These are phyloP conservation scores for Chaetomiaceae sp. DNA, from an alignment of 2,329 filamentous ascomycete species.

Conservation along the genomic window DNA sequence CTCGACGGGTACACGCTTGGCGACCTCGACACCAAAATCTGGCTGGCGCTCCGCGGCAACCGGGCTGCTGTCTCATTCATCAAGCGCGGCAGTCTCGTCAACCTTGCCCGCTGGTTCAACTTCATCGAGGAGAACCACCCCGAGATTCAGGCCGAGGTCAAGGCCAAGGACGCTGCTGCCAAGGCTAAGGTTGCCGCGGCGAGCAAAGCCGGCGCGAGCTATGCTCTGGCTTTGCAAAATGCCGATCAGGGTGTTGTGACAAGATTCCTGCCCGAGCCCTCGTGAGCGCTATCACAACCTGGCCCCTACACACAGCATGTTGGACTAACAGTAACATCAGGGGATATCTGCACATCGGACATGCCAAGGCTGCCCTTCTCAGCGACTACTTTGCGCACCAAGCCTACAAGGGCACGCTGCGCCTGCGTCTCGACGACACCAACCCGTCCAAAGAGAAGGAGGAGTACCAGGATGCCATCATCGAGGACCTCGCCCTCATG, in stretches of 20 bases:
- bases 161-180: constrained; percentile 60
- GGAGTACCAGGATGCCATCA: constrained; percentile 89
- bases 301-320: constrained; percentile 18
- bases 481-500: constrained; percentile 86
- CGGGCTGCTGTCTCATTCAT: constrained; percentile 76
- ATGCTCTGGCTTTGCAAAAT: constrained; percentile 80
- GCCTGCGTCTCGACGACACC: constrained; percentile 93
- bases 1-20: constrained; percentile 74
- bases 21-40: constrained; percentile 73
- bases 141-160: constrained; percentile 65
- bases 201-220: constrained; percentile 75
- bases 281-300: constrained; percentile 42
- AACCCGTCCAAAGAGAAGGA: constrained; percentile 97
- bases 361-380: constrained; percentile 66
- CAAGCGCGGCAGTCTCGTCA: constrained; percentile 69
- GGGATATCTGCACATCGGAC: constrained; percentile 90
- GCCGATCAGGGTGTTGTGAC: constrained; percentile 86
- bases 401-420: constrained; percentile 83
- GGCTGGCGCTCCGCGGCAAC: constrained; percentile 77
- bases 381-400: constrained; percentile 97
- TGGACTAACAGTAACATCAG: constrained; percentile 26
- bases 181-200: constrained; percentile 63
- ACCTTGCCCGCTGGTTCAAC: constrained; percentile 79
- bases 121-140: constrained; percentile 78
- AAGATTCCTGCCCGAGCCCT: constrained; percentile 89